Evolutionary conservation across 768 basidiomycete species (phyloP).

Genomic region (Amyloporia xantha): DNA sequence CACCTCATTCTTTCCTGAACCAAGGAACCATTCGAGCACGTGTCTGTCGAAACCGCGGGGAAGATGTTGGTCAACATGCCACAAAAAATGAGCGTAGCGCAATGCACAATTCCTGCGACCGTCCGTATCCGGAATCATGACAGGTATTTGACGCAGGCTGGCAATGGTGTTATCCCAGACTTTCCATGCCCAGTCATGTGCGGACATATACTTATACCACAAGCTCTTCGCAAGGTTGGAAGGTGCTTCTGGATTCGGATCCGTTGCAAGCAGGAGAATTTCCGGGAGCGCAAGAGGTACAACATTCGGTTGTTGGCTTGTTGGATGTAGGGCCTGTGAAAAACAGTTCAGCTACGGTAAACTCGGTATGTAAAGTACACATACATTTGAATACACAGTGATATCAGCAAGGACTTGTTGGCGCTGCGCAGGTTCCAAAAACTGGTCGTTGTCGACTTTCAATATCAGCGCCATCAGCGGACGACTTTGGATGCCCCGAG

Average conservation of each 20-base stretch:
- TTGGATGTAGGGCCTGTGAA: slow-evolving; percentile 35
- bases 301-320: slow-evolving; percentile 24
- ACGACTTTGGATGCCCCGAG: slow-evolving; percentile 58
- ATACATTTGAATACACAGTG: slow-evolving; percentile 53
- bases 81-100: slow-evolving; percentile 64
- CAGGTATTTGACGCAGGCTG: slow-evolving; percentile 62
- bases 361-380: too few relatives aligned
- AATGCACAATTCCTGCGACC: slow-evolving; percentile 48
- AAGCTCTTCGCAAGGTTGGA: slow-evolving; percentile 67
- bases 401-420: slow-evolving; percentile 58
- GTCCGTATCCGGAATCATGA: slow-evolving; percentile 41
- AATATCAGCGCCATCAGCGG: slow-evolving; percentile 55
- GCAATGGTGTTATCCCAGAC: slow-evolving; percentile 81
- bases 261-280: slow-evolving; percentile 57
- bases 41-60: slow-evolving; percentile 65
- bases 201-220: slow-evolving; percentile 78
- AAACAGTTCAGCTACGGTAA: too few relatives aligned
- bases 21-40: slow-evolving; percentile 66
- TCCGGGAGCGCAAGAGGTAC: slow-evolving; percentile 46
- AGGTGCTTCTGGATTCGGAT: slow-evolving; percentile 53
- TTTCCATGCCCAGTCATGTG: slow-evolving; percentile 71
- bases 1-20: slow-evolving; percentile 59
- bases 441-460: slow-evolving; percentile 55
- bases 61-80: slow-evolving; percentile 72
- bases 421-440: slow-evolving; percentile 49